phyloP scores from a whole-genome alignment of 2,329 filamentous ascomycete genomes.

The Diaporthe citrichinensis region DNA sequence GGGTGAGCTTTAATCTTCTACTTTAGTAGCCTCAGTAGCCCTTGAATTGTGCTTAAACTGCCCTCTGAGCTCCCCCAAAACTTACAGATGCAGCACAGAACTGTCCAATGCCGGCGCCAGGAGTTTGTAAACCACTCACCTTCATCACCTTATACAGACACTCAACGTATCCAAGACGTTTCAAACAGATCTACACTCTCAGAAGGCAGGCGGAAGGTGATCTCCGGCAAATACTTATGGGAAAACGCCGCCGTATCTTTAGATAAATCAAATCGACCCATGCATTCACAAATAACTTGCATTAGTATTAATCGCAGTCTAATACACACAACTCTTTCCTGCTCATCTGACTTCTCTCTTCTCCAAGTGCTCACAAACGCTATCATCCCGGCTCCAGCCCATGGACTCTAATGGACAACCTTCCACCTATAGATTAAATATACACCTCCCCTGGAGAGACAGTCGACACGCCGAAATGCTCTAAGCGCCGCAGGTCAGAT shows the following conservation, averaged over 20 bases:
- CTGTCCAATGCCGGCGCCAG: background rate
- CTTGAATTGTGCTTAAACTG: background rate
- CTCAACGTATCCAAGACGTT: background rate
- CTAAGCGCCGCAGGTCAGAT: conserved; percentile 22
- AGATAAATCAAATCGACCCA: too few species aligned
- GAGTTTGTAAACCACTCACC: too few species aligned
- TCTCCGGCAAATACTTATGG: too few species aligned
- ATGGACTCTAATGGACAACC: background rate
- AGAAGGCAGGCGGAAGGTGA: background rate
- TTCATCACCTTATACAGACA: too few species aligned
- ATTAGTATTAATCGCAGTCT: background rate
- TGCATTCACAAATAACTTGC: background rate
- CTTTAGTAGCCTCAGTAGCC: background rate
- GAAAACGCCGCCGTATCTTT: background rate
- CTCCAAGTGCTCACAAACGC: background rate
- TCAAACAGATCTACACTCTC: background rate
- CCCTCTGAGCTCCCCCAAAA: background rate
- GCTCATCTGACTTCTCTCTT: background rate
- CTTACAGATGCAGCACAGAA: background rate
- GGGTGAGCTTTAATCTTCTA: background rate
- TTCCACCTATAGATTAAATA: background rate
- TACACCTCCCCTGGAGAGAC: too few species aligned
- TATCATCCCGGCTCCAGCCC: background rate
- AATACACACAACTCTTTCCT: background rate
- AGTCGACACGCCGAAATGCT: too few species aligned